A percentile compares a stretch with the other conserved stretches of the same genome.
These are phyloP conservation scores for Pichia thaimueangensis DNA, from an alignment of 805 yeast genomes.

Conservation along the genomic window DNA sequence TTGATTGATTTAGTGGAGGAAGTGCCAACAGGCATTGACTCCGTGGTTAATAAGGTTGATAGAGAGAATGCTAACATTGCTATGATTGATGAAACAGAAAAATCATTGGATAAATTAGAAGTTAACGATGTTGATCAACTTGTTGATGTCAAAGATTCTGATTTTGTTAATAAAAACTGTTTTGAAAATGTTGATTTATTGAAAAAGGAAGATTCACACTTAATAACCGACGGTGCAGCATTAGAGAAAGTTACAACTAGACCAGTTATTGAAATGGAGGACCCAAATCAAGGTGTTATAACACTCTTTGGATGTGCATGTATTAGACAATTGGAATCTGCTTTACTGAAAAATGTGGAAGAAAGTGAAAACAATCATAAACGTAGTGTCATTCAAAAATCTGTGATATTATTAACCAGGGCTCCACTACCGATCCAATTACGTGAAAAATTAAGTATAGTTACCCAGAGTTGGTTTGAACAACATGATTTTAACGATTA, in stretches of 20 bases:
- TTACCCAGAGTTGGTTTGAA: conserved; percentile 77
- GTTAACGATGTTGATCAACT: background rate
- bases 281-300: conserved; percentile 31
- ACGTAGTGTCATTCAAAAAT: conserved; percentile 85
- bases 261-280: conserved; percentile 6
- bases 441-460: conserved; percentile 83
- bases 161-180: conserved; percentile 22
- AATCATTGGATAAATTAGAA: background rate
- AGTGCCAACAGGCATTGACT: background rate
- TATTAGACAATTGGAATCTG: conserved; percentile 70
- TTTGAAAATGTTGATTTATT: conserved; percentile 1
- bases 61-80: conserved; percentile 15
- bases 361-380: conserved; percentile 27
- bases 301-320: conserved; percentile 96
- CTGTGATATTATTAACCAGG: conserved; percentile 72
- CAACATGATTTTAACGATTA: conserved; percentile 75
- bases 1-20: background rate
- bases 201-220: background rate
- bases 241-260: background rate
- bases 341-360: conserved; percentile 37
- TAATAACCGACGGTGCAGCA: background rate
- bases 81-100: background rate
- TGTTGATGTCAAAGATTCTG: conserved; percentile 2
- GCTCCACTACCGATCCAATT: conserved; percentile 86
- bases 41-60: background rate